These are phyloP conservation scores for Leishmania major DNA, from an alignment of 208 protist species.

Conservation along the genomic window DNA sequence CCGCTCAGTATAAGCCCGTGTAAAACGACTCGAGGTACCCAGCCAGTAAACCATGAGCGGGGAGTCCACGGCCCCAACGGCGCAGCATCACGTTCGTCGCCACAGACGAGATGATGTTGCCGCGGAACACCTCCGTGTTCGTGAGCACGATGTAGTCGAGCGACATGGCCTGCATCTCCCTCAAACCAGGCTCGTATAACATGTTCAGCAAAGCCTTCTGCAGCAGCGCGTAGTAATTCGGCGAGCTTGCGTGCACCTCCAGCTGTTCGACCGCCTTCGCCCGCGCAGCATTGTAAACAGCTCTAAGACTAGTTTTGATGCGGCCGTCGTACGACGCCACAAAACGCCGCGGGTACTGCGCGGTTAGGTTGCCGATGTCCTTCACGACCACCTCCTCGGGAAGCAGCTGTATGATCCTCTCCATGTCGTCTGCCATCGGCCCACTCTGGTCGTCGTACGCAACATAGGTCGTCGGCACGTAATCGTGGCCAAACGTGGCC, in stretches of 20 bases:
- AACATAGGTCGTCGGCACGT: not conserved
- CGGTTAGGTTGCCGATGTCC: constrained; percentile 1
- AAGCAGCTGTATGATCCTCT: not conserved
- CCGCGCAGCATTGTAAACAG: not conserved
- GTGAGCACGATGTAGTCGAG: constrained; percentile 34
- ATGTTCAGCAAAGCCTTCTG: not conserved
- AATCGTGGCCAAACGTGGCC: not conserved
- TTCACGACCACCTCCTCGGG: not conserved
- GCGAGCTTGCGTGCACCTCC: no score
- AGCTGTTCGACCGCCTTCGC: not conserved
- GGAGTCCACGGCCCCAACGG: constrained; percentile 22
- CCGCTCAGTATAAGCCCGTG: not conserved
- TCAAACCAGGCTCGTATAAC: constrained; percentile 11
- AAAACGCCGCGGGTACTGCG: not conserved
- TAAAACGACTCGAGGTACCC: constrained; percentile 25
- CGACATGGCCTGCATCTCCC: constrained; percentile 14
- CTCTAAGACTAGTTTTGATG: not conserved
- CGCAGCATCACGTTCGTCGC: constrained; percentile 23
- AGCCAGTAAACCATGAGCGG: constrained; percentile 6
- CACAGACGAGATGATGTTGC: constrained; percentile 16
- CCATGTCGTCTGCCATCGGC: constrained; percentile 8
- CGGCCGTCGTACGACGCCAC: constrained; percentile 3
- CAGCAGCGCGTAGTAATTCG: not conserved
- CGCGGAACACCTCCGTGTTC: constrained; percentile 28
- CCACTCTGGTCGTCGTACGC: constrained; percentile 24